Evolutionary conservation across 306 rosid species (phyloP), one percentile per base, ranked within the genome.

Genomic region (Prosopis cineraria): DNA sequence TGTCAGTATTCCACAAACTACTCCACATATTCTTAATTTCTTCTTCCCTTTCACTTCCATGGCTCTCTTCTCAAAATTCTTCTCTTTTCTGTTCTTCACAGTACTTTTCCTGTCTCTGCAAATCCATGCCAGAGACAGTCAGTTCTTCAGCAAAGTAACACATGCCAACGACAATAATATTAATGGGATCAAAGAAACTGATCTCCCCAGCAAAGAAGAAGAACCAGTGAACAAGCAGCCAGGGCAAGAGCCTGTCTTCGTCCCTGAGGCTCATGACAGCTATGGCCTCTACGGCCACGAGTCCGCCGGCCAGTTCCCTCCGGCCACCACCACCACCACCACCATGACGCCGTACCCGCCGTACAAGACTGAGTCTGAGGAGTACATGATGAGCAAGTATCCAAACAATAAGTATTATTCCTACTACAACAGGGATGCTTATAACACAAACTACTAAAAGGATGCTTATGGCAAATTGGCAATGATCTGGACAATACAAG

Each of bases 271-370:
- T 67, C 86, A 89, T 79, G 83, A 81, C 72, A 87, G 90, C 73
- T 89, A 95, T 70, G 99, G 98, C 72, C 85, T 95, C 37, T 95
- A 95, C 75, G 98, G 99, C 63, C 98, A 89, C 55, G 93, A 95
- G 36, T 75, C 92, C 45, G 91, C 91, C 31, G 70, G 76, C 39
- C 76, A 90, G 73, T 24, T 79, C 45, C 86, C 90, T 66, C 88
- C 63, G 16, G 2, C 63, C 63, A 10, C 53, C 22, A 47, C 53
- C 65, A 52, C 93, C 13, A 6, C 65, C 65, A 65, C n/a, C n/a
- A n/a, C n/a, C n/a, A n/a, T n/a, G n/a, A n/a, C n/a, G n/a, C n/a
- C 70, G 10, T 19, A 65, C 47, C 30, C 9, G 70, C 70, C 70
- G 12, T 65, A 83, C 85, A 83, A 84, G 24, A 22, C 89, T 16